Evolutionary conservation across 176 grass and related monocot species (phyloP).

Genomic region (Cymbopogon citratus): DNA sequence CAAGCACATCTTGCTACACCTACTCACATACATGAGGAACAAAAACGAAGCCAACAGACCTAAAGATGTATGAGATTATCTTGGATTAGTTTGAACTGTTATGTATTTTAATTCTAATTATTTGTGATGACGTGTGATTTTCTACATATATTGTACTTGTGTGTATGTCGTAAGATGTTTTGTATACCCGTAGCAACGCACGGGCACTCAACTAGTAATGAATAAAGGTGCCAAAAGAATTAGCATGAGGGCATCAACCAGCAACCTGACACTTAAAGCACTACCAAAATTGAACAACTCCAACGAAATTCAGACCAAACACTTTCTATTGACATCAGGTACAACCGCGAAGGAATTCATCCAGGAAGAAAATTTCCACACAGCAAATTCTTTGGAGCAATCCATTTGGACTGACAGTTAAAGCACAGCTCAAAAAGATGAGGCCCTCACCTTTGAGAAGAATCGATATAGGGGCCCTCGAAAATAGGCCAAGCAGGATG

Average conservation of each 20-base stretch:
- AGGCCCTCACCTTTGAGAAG: slow-evolving; percentile 53
- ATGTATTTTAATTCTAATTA: no score
- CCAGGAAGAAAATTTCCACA: not conserved
- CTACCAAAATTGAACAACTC: not conserved
- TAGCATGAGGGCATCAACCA: not conserved
- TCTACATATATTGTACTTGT: no score
- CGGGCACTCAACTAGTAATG: no score
- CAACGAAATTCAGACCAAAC: not conserved
- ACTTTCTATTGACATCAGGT: not conserved
- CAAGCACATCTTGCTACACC: not conserved
- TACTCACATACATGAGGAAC: no score
- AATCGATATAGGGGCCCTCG: slow-evolving; percentile 49
- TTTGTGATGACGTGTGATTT: no score
- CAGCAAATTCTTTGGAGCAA: not conserved
- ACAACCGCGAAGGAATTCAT: not conserved
- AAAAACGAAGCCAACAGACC: no score
- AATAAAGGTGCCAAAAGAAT: not conserved
- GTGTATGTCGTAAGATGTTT: no score
- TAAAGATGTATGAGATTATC: no score
- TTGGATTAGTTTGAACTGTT: no score
- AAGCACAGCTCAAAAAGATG: not conserved
- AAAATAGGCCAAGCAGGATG: slow-evolving; percentile 68
- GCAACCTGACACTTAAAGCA: not conserved
- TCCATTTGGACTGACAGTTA: not conserved
- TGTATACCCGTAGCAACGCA: no score